Evolutionary conservation across 192 early-diverging fungal species (phyloP), one percentile per base, ranked within the genome.

Genomic region (Backusella tuberculispora): DNA sequence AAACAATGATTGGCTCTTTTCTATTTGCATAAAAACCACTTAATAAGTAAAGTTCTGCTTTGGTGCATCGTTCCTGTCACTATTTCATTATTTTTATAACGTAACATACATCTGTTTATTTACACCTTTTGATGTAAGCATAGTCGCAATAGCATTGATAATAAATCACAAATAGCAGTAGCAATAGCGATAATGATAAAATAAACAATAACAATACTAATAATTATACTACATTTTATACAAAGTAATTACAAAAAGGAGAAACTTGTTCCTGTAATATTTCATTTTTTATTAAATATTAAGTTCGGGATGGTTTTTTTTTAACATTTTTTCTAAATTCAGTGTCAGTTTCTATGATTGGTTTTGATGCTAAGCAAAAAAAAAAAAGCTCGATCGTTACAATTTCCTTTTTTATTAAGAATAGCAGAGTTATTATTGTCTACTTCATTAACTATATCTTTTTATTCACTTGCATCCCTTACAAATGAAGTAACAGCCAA

Each of bases 1-100:
- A 74, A 29, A 74, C 37, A 56, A 40, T 64, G 56, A 64, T 60
- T 60, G 53, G 53, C 53, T 12, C 19, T 26, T 60, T 60, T 26
- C 53, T 60, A 26, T 60, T 60, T 60, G 53, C 53, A 60, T 60
- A 43, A 56, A 66, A 66, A 66, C n/a, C 24, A 19, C 65, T 66
- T 37, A 60, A 26, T 60, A 26, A 60, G 53, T 60, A 60, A 60
- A 3, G 21, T 24, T 60, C 13, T 26, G 24, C 24, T 60, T 17
- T 50, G n/a, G 12, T 50, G 3, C 47, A 1, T 50, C 47, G 14
- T 17, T 50, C 47, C 47, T 50, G 47, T 50, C 47, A 50, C 47
- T 17, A 50, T 17, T 34, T 34, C 2, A 34, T 34, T 34, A 34
- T 34, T 34, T 34, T 34, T 34, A 34, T 34, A 34, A 2, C 0